phyloP scores from a whole-genome alignment of 2,329 filamentous ascomycete species.

The Aspergillus intermedius region DNA sequence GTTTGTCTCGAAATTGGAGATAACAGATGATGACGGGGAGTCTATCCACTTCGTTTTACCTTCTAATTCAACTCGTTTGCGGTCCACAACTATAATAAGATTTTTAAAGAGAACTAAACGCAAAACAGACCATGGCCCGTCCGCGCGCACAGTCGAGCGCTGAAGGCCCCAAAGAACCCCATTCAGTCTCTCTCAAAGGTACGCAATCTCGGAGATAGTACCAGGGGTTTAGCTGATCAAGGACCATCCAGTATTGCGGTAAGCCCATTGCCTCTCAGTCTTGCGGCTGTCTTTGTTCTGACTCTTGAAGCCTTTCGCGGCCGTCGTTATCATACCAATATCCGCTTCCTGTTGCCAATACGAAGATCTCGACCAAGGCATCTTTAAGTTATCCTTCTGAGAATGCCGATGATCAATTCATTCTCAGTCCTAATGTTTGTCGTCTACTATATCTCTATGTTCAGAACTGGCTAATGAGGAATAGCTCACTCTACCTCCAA shows the following conservation, averaged over 20 bases:
- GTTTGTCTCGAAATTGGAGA: constrained; percentile 14
- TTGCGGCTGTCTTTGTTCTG: constrained; percentile 5
- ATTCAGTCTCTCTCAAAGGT: constrained; percentile 71
- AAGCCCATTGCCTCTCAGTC: constrained; percentile 12
- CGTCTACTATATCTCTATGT: not conserved
- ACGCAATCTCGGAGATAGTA: constrained; percentile 8
- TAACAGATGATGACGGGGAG: constrained; percentile 3
- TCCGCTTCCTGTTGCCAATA: constrained; percentile 39
- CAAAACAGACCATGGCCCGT: constrained; percentile 33
- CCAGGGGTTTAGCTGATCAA: constrained; percentile 14
- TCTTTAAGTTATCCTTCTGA: constrained; percentile 65
- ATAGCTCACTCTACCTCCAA: constrained; percentile 72
- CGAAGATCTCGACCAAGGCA: constrained; percentile 53
- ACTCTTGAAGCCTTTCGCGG: constrained; percentile 62
- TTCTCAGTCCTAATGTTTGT: constrained; percentile 49
- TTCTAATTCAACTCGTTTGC: not conserved
- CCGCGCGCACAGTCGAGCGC: constrained; percentile 37
- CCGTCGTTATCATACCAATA: constrained; percentile 46
- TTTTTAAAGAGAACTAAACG: not conserved
- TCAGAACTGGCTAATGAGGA: constrained; percentile 7
- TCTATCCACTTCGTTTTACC: not conserved
- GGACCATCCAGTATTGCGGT: constrained; percentile 31
- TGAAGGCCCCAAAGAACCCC: constrained; percentile 60
- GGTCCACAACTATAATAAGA: not conserved
- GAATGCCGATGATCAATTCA: constrained; percentile 45